These are phyloP conservation scores for Sporisorium exsertum DNA, from an alignment of 1,284 basidiomycete genomes.

Conservation along the genomic window DNA sequence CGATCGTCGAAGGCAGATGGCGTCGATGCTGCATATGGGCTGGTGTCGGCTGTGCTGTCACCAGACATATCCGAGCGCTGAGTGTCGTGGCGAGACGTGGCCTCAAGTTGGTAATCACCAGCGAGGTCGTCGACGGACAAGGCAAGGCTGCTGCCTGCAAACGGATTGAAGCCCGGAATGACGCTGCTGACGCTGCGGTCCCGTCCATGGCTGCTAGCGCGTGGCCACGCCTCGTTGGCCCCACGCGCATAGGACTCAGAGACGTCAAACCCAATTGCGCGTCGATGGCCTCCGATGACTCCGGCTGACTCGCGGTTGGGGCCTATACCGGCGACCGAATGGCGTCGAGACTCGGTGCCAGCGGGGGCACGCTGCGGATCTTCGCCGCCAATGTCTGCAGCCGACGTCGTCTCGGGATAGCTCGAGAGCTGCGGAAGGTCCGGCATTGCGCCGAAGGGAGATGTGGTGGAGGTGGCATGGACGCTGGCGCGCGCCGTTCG, in stretches of 20 bases:
- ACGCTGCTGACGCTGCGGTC: conserved; percentile 38
- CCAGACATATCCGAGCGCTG: background rate
- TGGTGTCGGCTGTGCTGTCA: conserved; percentile 24
- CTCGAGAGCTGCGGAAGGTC: conserved; percentile 37
- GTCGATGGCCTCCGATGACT: conserved; percentile 47
- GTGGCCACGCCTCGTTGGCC: conserved; percentile 18
- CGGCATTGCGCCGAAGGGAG: conserved; percentile 26
- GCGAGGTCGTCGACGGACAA: conserved; percentile 58
- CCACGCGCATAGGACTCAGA: background rate
- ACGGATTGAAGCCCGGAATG: conserved; percentile 34
- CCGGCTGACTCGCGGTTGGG: conserved; percentile 25
- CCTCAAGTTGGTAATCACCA: conserved; percentile 36
- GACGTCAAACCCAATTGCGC: conserved; percentile 58
- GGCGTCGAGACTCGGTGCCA: conserved; percentile 55
- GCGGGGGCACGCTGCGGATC: conserved; percentile 6
- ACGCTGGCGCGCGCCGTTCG: conserved; percentile 21
- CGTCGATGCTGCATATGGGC: conserved; percentile 53
- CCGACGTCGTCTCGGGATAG: conserved; percentile 22
- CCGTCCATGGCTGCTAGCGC: conserved; percentile 17
- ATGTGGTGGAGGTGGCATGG: conserved; percentile 13
- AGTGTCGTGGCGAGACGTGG: conserved; percentile 6
- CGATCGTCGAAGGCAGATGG: conserved; percentile 41
- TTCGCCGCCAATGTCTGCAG: background rate
- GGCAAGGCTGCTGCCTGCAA: conserved; percentile 52
- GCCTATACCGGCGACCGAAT: conserved; percentile 45